Conservation (phyloP, 768 basidiomycete genomes). For the Gloeophyllum trabeum region DNA sequence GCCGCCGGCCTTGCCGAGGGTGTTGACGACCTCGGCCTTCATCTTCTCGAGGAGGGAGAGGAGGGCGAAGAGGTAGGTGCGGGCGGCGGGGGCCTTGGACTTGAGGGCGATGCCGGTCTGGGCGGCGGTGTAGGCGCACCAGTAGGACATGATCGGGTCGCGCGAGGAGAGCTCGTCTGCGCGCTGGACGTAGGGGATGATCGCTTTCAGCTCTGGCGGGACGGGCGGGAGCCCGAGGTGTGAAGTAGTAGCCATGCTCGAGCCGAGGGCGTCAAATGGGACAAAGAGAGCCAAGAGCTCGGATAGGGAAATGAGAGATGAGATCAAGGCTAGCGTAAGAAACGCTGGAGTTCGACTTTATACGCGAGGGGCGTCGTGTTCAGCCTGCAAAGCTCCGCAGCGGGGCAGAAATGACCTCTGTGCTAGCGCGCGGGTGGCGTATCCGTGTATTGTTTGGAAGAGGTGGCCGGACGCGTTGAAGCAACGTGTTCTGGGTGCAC, state of each 20-base stretch:
- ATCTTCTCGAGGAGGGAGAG: conserved; percentile 71
- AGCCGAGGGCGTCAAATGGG: too few relatives aligned
- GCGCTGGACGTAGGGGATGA: conserved; percentile 77
- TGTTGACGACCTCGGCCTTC: conserved; percentile 48
- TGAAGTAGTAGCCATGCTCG: conserved; percentile 12
- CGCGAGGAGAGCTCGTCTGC: conserved; percentile 76
- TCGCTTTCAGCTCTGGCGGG: conserved; percentile 49
- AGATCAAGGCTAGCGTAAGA: too few relatives aligned
- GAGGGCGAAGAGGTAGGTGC: conserved; percentile 60
- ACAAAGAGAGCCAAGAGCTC: too few relatives aligned
- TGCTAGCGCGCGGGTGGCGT: too few relatives aligned
- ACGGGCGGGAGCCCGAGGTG: conserved; percentile 49
- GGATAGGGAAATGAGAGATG: too few relatives aligned
- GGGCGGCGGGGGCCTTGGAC: conserved; percentile 49
- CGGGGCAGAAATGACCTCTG: too few relatives aligned
- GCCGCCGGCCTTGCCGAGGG: conserved; percentile 19
- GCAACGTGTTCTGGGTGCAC: too few relatives aligned
- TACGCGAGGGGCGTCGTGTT: too few relatives aligned
- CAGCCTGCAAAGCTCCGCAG: too few relatives aligned
- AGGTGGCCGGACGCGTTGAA: too few relatives aligned
- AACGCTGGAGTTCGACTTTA: too few relatives aligned
- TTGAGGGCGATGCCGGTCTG: conserved; percentile 76
- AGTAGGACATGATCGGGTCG: conserved; percentile 87
- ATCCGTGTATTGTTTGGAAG: too few relatives aligned
- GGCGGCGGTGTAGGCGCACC: conserved; percentile 93